Percentiles rank a stretch among this genome's conserved stretches.
Evolutionary conservation across 2,329 filamentous ascomycete genomes (phyloP).

Genomic region (Didymella pinodella): DNA sequence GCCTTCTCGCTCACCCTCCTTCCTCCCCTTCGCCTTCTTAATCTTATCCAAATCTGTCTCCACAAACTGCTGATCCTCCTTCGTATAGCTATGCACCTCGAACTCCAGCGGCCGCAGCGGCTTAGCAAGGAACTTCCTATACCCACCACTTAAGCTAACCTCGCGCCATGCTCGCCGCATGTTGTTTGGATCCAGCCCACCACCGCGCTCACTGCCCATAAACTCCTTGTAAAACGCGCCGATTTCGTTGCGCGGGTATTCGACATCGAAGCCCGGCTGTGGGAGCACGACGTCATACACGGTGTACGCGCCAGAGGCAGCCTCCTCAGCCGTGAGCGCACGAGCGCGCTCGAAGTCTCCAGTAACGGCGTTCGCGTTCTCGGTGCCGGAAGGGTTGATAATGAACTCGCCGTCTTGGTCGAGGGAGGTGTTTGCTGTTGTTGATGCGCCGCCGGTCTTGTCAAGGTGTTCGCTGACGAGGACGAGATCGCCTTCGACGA

Average conservation of each 20-base stretch:
- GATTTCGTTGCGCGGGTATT: conserved; percentile 84
- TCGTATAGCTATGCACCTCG: conserved; percentile 73
- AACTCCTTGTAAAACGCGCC: conserved; percentile 85
- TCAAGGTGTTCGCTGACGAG: conserved; percentile 67
- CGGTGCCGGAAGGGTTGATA: conserved; percentile 65
- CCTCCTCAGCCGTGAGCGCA: conserved; percentile 78
- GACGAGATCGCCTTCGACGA: conserved; percentile 87
- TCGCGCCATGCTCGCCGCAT: conserved; percentile 90
- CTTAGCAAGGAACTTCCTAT: conserved; percentile 81
- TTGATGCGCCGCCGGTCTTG: conserved; percentile 49
- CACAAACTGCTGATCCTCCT: conserved; percentile 83
- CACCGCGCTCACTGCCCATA: conserved; percentile 82
- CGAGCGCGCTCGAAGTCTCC: conserved; percentile 74
- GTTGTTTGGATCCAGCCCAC: conserved; percentile 78
- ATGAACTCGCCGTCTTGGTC: conserved; percentile 72
- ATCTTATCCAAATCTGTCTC: conserved; percentile 83
- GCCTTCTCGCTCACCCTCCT: conserved; percentile 60
- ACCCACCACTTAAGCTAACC: conserved; percentile 85
- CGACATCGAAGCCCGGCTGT: conserved; percentile 87
- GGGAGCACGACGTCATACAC: conserved; percentile 92
- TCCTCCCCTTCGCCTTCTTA: conserved; percentile 52
- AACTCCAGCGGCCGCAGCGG: conserved; percentile 71
- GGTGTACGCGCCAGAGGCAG: conserved; percentile 74
- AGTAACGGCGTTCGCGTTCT: conserved; percentile 62
- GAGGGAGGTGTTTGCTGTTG: conserved; percentile 48